A percentile compares a stretch with the other conserved stretches of the same genome.
Conservation (phyloP, 2,329 filamentous ascomycete genomes). For the Coleophoma crateriformis region DNA sequence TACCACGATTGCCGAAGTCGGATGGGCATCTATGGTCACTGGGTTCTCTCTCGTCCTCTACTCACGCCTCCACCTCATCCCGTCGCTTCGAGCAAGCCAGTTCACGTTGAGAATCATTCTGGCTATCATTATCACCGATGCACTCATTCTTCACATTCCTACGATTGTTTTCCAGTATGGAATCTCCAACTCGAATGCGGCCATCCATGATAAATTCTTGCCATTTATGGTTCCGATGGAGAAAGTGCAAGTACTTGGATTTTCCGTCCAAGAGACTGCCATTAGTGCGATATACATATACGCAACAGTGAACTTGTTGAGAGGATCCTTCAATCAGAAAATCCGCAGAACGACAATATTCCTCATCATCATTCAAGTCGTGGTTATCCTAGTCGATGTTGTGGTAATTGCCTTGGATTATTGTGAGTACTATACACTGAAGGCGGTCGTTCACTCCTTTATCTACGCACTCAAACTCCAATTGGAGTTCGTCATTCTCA, state of each 20-base stretch:
- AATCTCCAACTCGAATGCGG: constrained; percentile 5
- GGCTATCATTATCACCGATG: constrained; percentile 37
- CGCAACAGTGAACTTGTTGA: constrained; percentile 2
- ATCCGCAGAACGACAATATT: constrained; percentile 31
- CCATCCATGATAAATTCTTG: neutral
- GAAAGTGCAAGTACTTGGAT: constrained; percentile 41
- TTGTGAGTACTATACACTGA: constrained; percentile 26
- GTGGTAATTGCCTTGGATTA: constrained; percentile 29
- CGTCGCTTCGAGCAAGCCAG: constrained; percentile 27
- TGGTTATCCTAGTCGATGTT: constrained; percentile 38
- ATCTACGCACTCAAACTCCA: constrained; percentile 36
- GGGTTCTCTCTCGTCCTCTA: constrained; percentile 41
- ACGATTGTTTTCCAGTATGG: constrained; percentile 39
- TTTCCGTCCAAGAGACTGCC: constrained; percentile 40
- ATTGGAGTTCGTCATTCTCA: constrained; percentile 41
- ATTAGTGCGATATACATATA: constrained; percentile 38
- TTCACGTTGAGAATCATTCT: constrained; percentile 32
- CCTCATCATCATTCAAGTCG: constrained; percentile 36
- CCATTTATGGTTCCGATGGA: constrained; percentile 27
- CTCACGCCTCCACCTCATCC: constrained; percentile 38
- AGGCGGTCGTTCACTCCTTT: constrained; percentile 30
- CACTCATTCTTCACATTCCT: constrained; percentile 36
- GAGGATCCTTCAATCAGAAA: neutral
- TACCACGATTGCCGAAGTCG: neutral
- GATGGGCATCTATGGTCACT: neutral